Base-by-base conservation (phyloP, 192 early-diverging fungal genomes). In the Chytriomyces sp. region DNA sequence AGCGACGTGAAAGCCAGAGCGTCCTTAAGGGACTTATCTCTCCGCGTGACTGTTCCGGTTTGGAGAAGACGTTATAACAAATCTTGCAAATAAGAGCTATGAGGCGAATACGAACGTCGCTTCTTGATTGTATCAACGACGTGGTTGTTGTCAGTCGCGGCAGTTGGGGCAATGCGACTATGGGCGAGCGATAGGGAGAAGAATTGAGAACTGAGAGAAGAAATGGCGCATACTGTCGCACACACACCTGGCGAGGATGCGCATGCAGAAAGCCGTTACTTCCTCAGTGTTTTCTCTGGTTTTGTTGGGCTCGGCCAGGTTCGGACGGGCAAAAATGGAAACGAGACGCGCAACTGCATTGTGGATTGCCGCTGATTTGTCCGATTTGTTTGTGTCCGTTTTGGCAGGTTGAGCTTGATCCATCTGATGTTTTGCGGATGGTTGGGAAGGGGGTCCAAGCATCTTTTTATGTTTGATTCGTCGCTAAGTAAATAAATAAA, bases 71-170 rank as follows among this genome's bases (percentile, higher is more conserved):
- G 9, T 44, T 46, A 70, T 7, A 20, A 18, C 44, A 67, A 70
- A 13, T 45, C 0, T 7, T 20, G 23, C 50, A 44, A 79, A 44
- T 44, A 20, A 62, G 18, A 13, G 11, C 20, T 67, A 57, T 18
- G 16, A 46, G 47, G 20, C 10, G 26, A 47, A 16, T 16, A 64
- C 86, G 80, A 80, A 93, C 92, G 80, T 76, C 88, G 87, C 79
- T 90, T 90, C 77, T 87, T 89, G 65, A 92, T 91, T 18, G 82
- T 72, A 50, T 90, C 88, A 16, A 84, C 87, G 20, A 91, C 78
- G 64, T 88, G 82, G 7, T 85, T 69, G 50, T 89, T 89, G 72
- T 92, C 91, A 10, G 83, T 74, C 3, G 85, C 79, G 16, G 89
- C 72, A 0, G 91, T 75, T 16, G 90, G 83, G 10, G 82, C 76